Conservation (phyloP, 305 asterid genomes). For the Solanum hybrid region DNA sequence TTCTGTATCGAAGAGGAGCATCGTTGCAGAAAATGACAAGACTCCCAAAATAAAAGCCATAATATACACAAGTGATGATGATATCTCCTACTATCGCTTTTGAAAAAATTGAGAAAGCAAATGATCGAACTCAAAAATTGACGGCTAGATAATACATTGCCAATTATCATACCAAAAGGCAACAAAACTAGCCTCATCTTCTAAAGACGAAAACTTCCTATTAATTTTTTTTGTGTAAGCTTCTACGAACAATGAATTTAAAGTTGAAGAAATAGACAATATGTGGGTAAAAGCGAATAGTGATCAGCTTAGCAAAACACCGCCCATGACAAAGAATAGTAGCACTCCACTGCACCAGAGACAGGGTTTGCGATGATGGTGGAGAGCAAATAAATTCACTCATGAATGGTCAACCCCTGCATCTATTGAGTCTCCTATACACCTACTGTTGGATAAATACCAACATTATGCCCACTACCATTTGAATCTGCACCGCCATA, state of each 20-base stretch:
- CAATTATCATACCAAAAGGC: not conserved
- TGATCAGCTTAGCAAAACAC: not conserved
- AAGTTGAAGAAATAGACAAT: not conserved
- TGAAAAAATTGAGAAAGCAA: not conserved
- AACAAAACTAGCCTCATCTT: not conserved
- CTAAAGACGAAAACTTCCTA: not conserved
- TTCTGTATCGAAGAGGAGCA: not conserved
- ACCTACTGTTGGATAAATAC: slow-evolving; percentile 46
- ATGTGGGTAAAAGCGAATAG: not conserved
- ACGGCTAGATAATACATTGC: not conserved
- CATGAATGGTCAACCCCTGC: not conserved
- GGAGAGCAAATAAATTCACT: not conserved
- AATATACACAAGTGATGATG: not conserved
- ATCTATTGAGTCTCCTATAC: slow-evolving; percentile 15
- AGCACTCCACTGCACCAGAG: slow-evolving; percentile 4
- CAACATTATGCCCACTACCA: slow-evolving; percentile 47
- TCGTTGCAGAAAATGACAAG: not conserved
- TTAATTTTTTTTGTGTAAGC: not conserved
- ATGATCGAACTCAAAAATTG: not conserved
- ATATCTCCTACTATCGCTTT: not conserved
- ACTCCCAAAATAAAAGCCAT: not conserved
- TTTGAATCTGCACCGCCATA: slow-evolving; percentile 41
- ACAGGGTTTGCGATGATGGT: not conserved
- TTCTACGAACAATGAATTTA: not conserved
- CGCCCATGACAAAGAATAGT: not conserved